Conservation (phyloP, 768 basidiomycete genomes). For the Lactarius tabidus region DNA sequence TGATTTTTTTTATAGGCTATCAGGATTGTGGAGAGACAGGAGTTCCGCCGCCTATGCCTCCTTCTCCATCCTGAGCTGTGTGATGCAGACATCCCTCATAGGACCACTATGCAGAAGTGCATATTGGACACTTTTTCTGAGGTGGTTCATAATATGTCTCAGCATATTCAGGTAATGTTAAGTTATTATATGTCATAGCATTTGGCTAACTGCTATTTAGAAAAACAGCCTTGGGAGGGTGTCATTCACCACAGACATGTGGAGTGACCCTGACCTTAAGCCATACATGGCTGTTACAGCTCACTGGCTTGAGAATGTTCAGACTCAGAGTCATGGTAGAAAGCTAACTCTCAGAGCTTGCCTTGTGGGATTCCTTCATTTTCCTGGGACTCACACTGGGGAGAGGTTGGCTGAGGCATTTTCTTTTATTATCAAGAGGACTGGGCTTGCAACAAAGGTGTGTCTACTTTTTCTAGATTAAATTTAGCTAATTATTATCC, state of each 20-base stretch:
- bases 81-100: background rate
- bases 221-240: background rate
- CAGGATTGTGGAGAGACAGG: background rate
- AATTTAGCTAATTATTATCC: background rate
- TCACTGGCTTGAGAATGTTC: background rate
- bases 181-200: background rate
- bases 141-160: background rate
- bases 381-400: conserved; percentile 3
- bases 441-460: background rate
- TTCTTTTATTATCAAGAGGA: background rate
- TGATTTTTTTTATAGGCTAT: background rate
- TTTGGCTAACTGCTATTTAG: background rate
- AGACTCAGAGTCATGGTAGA: background rate
- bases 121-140: background rate
- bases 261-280: background rate
- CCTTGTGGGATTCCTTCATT: background rate
- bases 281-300: conserved; percentile 7
- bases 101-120: background rate
- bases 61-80: background rate
- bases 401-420: background rate
- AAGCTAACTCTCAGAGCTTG: background rate
- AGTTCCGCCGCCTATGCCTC: background rate
- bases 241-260: conserved; percentile 5
- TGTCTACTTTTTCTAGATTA: background rate
- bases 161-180: conserved; percentile 1